Evolutionary conservation across 306 rosid species (phyloP), one percentile per base, ranked within the genome.

Genomic region (Fragaria vesca): DNA sequence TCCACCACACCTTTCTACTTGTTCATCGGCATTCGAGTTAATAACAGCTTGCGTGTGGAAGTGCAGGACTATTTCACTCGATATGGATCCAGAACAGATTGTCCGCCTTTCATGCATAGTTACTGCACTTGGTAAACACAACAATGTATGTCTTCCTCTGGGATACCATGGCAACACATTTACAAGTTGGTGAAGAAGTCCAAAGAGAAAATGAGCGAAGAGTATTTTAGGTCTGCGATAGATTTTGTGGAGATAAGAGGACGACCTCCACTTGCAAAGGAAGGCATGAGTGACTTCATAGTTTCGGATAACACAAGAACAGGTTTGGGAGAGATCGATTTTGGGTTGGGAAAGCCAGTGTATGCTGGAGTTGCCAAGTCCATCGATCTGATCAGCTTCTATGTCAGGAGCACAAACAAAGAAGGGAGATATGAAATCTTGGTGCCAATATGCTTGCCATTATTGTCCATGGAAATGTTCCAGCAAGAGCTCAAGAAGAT

Each of bases 341-440:
- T 82, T 34, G 93, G 96, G 12, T 89, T 89, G 91, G 91, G 89
- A 5, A 78, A 77, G 36, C 83, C 87, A 0, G 24, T 80, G 2
- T 89, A 72, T 78, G 88, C 81, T 38, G 89, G 88, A 24, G 57
- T 10, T 2, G 83, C 82, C 40, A 83, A 85, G 2, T 2, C 38
- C 1, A 63, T 28, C 36, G 84, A 71, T 11, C 62, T 15, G 38
- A 61, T 32, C 2, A 78, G 78, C 30, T 88, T 24, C 71, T 47
- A 7, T 9, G 47, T 45, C 47, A 45, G 10, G 47, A 45, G 10
- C 9, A 45, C 47, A 45, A 45, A 45, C 11, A 45, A 45, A 45
- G 47, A 45, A 45, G 47, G 9, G 47, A 45, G 10, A 43, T 24
- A 24, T 24, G 47, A 45, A 11, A 45, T 45, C 2, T 45, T 45